Evolutionary conservation across 2,329 filamentous ascomycete genomes (phyloP), one percentile per base, ranked within the genome.

Genomic region (Fusarium sp.): DNA sequence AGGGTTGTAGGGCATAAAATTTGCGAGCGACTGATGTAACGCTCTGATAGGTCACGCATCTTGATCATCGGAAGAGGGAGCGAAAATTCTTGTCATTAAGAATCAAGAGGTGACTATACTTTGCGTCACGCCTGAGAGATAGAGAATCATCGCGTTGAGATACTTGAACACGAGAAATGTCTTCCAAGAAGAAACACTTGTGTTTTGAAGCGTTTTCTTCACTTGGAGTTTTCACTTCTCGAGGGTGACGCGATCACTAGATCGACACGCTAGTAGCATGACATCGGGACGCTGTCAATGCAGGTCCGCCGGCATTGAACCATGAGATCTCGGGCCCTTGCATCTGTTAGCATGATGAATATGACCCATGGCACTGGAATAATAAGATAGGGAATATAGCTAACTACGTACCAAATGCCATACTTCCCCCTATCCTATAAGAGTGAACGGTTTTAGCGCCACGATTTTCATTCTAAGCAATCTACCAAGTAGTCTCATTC

Each of bases 11-110:
- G 47, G 60, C 37, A 57, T 37, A 30, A 59, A 44, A 44, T 37
- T 37, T 15, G 32, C 16, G n/a, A 11, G 25, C 32, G 15, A n/a
- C 32, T 10, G 42, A 62, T 67, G 65, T 67, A 53, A 67, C 65
- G 33, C 40, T 67, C 13, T 37, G 54, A 61, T 67, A 33, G 47
- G 56, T 68, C 65, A 68, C 47, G 47, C 54, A 30, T 18, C 30
- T 33, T 42, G 57, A 47, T 68, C 65, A 62, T 35, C 4, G 23
- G 32, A 21, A 68, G 33, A 23, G n/a, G 8, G 9, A 25, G 30
- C 15, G 21, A 15, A 11, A 11, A 49, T 43, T 35, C 21, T 13
- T 37, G 54, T 52, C 64, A 68, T 32, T 4, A 11, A 68, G 30
- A 13, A 3, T 21, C 32, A 7, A 33, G 32, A 18, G 25, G 47